Conservation (phyloP, 768 basidiomycete species). For the Collybia mongolica region DNA sequence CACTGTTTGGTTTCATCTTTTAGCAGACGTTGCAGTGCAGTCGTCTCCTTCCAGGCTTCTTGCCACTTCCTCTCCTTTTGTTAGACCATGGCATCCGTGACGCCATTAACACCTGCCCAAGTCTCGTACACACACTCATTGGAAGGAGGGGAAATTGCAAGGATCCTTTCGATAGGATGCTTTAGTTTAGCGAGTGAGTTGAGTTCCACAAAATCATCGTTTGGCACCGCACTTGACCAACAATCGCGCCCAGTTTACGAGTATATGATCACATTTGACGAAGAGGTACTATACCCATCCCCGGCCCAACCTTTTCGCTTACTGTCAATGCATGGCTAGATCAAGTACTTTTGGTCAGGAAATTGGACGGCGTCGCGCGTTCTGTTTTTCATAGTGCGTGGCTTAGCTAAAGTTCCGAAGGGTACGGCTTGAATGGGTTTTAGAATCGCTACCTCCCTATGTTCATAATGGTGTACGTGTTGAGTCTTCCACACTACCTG, state of each 20-base stretch:
- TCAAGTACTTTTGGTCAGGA: constrained; percentile 39
- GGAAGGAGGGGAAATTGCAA: constrained; percentile 15
- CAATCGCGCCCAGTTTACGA: constrained; percentile 23
- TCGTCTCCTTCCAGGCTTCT: background rate
- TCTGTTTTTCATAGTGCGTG: constrained; percentile 35
- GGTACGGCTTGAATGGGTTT: background rate
- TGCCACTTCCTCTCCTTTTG: constrained; percentile 1
- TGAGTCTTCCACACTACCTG: background rate
- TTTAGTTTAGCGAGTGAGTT: constrained; percentile 16
- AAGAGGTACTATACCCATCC: constrained; percentile 26
- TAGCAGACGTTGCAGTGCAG: constrained; percentile 10
- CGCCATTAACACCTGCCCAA: background rate
- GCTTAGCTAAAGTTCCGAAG: background rate
- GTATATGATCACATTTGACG: constrained; percentile 33
- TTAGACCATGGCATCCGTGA: too few species aligned
- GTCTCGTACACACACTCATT: constrained; percentile 6
- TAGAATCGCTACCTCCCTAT: constrained; percentile 33
- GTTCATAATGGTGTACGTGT: constrained; percentile 21
- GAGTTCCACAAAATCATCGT: background rate
- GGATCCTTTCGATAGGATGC: constrained; percentile 13
- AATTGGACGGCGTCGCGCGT: constrained; percentile 31
- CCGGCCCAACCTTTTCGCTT: background rate
- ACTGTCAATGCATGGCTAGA: constrained; percentile 15
- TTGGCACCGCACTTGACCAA: background rate
- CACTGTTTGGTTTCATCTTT: background rate